These are phyloP conservation scores for Talaromyces sp. DNA, from an alignment of 2,329 filamentous ascomycete genomes.

Conservation along the genomic window DNA sequence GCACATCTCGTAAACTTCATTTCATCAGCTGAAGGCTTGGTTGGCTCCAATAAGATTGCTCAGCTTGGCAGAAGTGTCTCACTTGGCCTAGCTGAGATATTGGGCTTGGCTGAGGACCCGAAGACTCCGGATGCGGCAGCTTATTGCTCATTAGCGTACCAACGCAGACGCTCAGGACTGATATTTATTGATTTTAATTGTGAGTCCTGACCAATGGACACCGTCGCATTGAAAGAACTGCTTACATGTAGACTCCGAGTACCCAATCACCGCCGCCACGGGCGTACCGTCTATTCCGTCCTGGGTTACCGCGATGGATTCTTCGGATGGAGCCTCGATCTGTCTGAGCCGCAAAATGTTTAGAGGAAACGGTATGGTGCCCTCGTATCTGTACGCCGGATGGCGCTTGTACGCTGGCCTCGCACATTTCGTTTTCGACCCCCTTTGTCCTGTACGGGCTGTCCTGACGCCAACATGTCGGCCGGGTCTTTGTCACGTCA, in stretches of 20 bases:
- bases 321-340: not conserved
- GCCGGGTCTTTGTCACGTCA: not conserved
- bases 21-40: too few relatives aligned
- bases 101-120: not conserved
- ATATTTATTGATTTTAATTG: not conserved
- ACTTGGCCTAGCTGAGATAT: not conserved
- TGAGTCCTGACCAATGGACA: not conserved
- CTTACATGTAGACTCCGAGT: not conserved
- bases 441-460: not conserved
- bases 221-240: not conserved
- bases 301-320: not conserved
- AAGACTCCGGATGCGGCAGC: not conserved
- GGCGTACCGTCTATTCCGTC: not conserved
- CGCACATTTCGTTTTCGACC: not conserved
- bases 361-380: not conserved
- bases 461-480: not conserved
- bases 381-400: not conserved
- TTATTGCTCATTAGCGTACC: not conserved
- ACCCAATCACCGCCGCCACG: not conserved
- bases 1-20: too few relatives aligned
- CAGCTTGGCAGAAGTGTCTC: not conserved
- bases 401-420: not conserved
- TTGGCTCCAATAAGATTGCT: too few relatives aligned
- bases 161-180: too few relatives aligned
- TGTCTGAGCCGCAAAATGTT: conserved; percentile 10